phyloP scores from a whole-genome alignment of 2,329 filamentous ascomycete species.

The Dothistroma pini region DNA sequence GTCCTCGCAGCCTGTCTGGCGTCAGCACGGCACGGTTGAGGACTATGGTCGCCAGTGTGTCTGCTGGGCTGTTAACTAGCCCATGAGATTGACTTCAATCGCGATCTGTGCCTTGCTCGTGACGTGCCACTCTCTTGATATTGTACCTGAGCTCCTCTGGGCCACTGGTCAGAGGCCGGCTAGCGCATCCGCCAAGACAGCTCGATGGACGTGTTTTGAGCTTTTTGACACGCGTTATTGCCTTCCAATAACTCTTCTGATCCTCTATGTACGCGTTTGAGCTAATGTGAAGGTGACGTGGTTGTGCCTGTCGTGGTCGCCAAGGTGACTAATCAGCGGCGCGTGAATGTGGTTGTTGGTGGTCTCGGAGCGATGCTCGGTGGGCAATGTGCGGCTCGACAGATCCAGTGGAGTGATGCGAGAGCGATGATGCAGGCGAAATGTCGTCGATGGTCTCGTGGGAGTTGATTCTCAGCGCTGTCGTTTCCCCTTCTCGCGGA shows the following conservation, averaged over 20 bases:
- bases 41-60: constrained; percentile 35
- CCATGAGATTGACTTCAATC: constrained; percentile 19
- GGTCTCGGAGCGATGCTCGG: not conserved
- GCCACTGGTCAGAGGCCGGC: constrained; percentile 12
- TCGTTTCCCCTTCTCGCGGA: not conserved
- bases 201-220: constrained; percentile 15
- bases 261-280: not conserved
- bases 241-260: constrained; percentile 3
- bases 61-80: constrained; percentile 14
- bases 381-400: constrained; percentile 17
- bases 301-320: constrained; percentile 12
- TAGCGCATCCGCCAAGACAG: constrained; percentile 15
- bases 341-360: constrained; percentile 2
- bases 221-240: constrained; percentile 18
- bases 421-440: constrained; percentile 15
- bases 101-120: not conserved
- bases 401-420: constrained; percentile 14
- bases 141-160: not conserved
- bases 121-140: not conserved
- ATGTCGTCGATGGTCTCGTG: constrained; percentile 3
- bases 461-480: constrained; percentile 3
- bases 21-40: constrained; percentile 32
- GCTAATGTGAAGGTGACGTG: constrained; percentile 11
- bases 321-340: constrained; percentile 19
- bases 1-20: constrained; percentile 33